phyloP scores from a whole-genome alignment of 2,329 filamentous ascomycete genomes.

The Clarireedia paspali region DNA sequence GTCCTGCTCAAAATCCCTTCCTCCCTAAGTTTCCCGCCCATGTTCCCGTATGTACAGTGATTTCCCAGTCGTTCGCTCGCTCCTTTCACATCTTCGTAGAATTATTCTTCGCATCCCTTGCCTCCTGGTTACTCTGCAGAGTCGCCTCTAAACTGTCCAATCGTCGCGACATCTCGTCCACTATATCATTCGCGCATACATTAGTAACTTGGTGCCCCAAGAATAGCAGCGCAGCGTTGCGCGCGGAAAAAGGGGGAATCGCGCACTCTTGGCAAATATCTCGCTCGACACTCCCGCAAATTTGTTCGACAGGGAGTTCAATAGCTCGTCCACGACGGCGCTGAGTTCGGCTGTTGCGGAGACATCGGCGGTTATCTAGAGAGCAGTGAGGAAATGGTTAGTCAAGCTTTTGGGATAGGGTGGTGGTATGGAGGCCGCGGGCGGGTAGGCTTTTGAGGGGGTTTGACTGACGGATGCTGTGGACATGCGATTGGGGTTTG shows the following conservation, averaged over 20 bases:
- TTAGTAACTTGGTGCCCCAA: background rate
- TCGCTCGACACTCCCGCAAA: conserved; percentile 80
- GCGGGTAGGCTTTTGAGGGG: background rate
- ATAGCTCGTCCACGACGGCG: conserved; percentile 71
- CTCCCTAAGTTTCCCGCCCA: background rate
- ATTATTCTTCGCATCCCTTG: conserved; percentile 21
- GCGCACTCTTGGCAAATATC: conserved; percentile 79
- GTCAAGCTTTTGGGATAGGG: background rate
- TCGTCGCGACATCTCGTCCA: conserved; percentile 89
- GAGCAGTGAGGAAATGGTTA: background rate
- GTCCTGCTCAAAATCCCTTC: background rate
- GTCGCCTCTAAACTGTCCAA: conserved; percentile 63
- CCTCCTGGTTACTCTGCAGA: conserved; percentile 21
- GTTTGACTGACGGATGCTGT: conserved; percentile 13
- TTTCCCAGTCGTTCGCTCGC: background rate
- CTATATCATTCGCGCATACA: conserved; percentile 36
- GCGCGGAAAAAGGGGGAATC: background rate
- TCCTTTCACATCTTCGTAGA: conserved; percentile 18
- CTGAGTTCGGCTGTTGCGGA: conserved; percentile 27
- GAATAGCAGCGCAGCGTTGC: background rate
- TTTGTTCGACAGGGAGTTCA: conserved; percentile 78
- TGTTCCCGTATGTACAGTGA: background rate
- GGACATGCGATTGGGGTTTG: conserved; percentile 15
- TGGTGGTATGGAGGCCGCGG: background rate
- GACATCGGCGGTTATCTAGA: conserved; percentile 19